phyloP scores from a whole-genome alignment of 2,329 filamentous ascomycete genomes.

The Pseudogymnoascus sp. region DNA sequence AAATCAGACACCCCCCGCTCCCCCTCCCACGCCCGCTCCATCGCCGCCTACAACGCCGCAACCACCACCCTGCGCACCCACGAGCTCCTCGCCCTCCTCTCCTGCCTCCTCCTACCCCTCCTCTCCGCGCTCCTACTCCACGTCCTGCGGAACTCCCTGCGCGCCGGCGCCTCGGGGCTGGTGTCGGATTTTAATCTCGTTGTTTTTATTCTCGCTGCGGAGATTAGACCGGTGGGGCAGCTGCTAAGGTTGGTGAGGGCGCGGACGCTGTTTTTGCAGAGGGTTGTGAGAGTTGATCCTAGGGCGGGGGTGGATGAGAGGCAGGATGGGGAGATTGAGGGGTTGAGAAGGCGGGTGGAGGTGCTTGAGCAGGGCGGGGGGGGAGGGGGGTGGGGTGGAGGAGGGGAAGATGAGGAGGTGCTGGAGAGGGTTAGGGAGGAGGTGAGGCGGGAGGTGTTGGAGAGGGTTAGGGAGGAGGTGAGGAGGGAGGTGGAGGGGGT shows the following conservation, averaged over 20 bases:
- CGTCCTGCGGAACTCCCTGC: constrained; percentile 69
- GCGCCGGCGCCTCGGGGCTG: constrained; percentile 73
- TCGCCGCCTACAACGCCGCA: constrained; percentile 31
- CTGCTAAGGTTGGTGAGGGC: constrained; percentile 71
- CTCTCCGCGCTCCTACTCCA: constrained; percentile 80
- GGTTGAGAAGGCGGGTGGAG: constrained; percentile 58
- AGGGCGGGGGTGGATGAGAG: constrained; percentile 28
- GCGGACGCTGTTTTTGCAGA: constrained; percentile 74
- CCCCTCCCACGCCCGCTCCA: constrained; percentile 9
- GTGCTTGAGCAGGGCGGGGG: constrained; percentile 48
- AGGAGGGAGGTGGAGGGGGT: too few species aligned
- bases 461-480: too few species aligned
- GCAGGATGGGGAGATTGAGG: constrained; percentile 37
- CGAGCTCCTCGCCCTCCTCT: constrained; percentile 64
- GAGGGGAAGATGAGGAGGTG: constrained; percentile 26
- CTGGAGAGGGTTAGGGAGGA: constrained; percentile 41
- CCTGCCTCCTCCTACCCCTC: constrained; percentile 72
- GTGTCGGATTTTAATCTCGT: constrained; percentile 90
- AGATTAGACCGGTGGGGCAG: constrained; percentile 75
- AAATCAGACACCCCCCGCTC: neutral
- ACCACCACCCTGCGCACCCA: constrained; percentile 61
- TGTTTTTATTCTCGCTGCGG: constrained; percentile 80
- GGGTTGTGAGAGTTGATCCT: constrained; percentile 52
- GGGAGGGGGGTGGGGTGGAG: constrained; percentile 27
- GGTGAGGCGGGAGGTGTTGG: too few species aligned